Base-by-base conservation (phyloP, 2,329 filamentous ascomycete species). In the Canariomyces notabilis region DNA sequence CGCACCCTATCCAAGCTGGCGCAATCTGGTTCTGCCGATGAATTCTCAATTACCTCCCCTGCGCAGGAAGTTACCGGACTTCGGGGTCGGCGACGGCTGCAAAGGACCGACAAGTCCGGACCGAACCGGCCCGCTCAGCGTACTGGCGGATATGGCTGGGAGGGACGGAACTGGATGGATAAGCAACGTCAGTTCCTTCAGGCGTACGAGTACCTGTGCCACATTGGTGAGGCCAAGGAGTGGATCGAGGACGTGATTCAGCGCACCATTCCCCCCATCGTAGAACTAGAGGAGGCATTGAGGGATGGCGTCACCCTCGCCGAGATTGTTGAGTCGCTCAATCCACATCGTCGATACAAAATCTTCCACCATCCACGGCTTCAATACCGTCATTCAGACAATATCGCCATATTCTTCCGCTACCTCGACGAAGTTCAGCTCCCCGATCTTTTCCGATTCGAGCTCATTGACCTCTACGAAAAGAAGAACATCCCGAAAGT, bases 401-500 rank as follows among this genome's bases (percentile, higher is more conserved):
- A 98, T 57, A 96, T 97, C 54, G 91, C 89, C 35, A 80, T 93
- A 39, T 98, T 98, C 71, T 97, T 97, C 69, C 82, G 87, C 48
- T 95, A 95, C 55, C 76, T 98, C 1, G 87, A 91, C 53, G 88
- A 96, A 50, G 82, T 96, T 7, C 87, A 95, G 60, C 73, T 98
- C 3, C 93, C 93, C 1, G 94, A 98, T 58, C 77, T 98, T 15
- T 98, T 98, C 66, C 83, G 91, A 47, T 98, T 98, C 65, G 93
- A 98, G 65, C 75, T 97, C 37, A 95, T 97, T 54, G 93, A 98
- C 67, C 71, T 98, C 11, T 98, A 98, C 71, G 94, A 98, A 68
- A 98, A 97, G 74, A 98, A 98, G 70, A 98, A 98, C 60, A 94
- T 97, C 1, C 93, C 93, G 4, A 98, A 97, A 66, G 94, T 97